Percentiles rank a stretch among this genome's conserved stretches.
These are phyloP conservation scores for Zopfia rhizophila DNA, from an alignment of 2,329 filamentous ascomycete genomes.

Conservation along the genomic window DNA sequence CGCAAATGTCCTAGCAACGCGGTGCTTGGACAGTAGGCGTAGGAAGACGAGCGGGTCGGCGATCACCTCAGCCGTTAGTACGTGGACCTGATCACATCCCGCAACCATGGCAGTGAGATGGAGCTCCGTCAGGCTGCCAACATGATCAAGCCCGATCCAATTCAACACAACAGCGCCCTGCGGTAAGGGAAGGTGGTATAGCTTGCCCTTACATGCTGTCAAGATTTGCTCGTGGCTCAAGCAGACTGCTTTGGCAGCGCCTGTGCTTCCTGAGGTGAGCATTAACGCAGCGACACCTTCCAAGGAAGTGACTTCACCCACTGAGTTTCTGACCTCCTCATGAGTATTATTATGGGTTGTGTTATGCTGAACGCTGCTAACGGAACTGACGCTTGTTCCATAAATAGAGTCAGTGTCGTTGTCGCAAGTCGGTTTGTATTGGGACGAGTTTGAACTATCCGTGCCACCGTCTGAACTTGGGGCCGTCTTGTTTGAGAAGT, in stretches of 20 bases:
- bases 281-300: slow-evolving; percentile 44
- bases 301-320: neutral
- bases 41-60: slow-evolving; percentile 53
- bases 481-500: too few species aligned
- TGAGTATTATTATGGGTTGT: too few species aligned
- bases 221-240: slow-evolving; percentile 58
- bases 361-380: too few species aligned
- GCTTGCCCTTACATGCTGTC: slow-evolving; percentile 55
- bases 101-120: slow-evolving; percentile 61
- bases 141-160: slow-evolving; percentile 66
- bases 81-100: slow-evolving; percentile 59
- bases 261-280: slow-evolving; percentile 65
- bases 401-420: too few species aligned
- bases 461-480: too few species aligned
- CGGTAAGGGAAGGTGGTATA: slow-evolving; percentile 6
- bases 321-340: too few species aligned
- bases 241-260: slow-evolving; percentile 62
- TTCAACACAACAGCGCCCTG: slow-evolving; percentile 47
- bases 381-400: too few species aligned
- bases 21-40: slow-evolving; percentile 53
- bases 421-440: too few species aligned
- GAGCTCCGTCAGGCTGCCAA: slow-evolving; percentile 62
- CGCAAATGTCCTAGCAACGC: slow-evolving; percentile 58
- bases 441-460: too few species aligned
- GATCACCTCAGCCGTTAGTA: slow-evolving; percentile 55